Conservation (phyloP, 495 filamentous ascomycete species). For the Evansstolkia leycettana region DNA sequence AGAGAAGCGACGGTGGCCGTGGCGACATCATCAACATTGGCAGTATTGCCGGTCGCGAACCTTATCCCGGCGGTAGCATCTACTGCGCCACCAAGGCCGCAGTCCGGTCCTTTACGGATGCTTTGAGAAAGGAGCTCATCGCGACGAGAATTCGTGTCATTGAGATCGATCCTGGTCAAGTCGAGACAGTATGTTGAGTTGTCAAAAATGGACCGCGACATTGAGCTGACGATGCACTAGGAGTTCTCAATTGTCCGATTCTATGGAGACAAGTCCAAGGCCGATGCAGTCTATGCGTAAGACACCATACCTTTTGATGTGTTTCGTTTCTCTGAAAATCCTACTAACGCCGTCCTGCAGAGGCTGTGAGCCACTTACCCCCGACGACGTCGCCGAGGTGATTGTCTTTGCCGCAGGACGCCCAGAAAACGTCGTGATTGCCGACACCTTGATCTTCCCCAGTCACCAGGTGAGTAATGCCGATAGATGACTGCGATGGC, state of each 20-base stretch:
- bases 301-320: slow-evolving; percentile 16
- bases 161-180: slow-evolving; percentile 90
- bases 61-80: slow-evolving; percentile 82
- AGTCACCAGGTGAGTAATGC: slow-evolving; percentile 65
- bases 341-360: slow-evolving; percentile 30
- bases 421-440: slow-evolving; percentile 89
- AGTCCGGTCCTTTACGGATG: slow-evolving; percentile 78
- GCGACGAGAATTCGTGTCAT: slow-evolving; percentile 78
- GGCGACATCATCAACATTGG: slow-evolving; percentile 98
- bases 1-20: slow-evolving; percentile 60
- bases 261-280: slow-evolving; percentile 83
- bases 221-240: slow-evolving; percentile 25
- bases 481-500: not conserved
- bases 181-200: slow-evolving; percentile 61
- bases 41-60: slow-evolving; percentile 83
- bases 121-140: slow-evolving; percentile 80
- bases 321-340: not conserved
- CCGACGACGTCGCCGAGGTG: slow-evolving; percentile 90
- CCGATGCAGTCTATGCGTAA: slow-evolving; percentile 90
- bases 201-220: too few relatives aligned
- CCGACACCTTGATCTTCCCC: slow-evolving; percentile 83
- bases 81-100: slow-evolving; percentile 98
- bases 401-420: slow-evolving; percentile 83
- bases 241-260: slow-evolving; percentile 94
- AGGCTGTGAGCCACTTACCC: slow-evolving; percentile 80